Conservation (phyloP, 805 yeast species). For the Saccharomycopsis vini region DNA sequence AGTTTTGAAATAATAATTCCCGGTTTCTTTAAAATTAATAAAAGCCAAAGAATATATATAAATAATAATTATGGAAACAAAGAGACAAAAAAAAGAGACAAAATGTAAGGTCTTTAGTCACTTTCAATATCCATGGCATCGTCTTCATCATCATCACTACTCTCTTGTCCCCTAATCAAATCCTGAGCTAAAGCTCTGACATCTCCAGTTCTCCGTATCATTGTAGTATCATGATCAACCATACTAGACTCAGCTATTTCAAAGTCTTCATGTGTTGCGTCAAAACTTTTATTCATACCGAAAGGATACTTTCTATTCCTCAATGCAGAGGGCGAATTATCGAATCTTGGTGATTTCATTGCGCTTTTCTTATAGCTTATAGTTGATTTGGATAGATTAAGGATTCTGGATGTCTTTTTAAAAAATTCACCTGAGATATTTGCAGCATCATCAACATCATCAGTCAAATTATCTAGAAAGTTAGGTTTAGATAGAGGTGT, state of each 20-base stretch:
- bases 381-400: slow-evolving; percentile 25
- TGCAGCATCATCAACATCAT: slow-evolving; percentile 4
- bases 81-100: background rate
- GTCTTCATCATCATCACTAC: slow-evolving; percentile 34
- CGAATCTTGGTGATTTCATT: background rate
- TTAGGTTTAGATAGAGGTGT: slow-evolving; percentile 17
- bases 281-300: background rate
- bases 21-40: too few relatives aligned
- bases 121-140: slow-evolving; percentile 6
- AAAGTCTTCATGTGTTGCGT: background rate
- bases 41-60: too few relatives aligned
- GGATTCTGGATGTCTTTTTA: slow-evolving; percentile 22
- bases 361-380: slow-evolving; percentile 3
- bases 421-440: slow-evolving; percentile 23
- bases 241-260: background rate
- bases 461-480: slow-evolving; percentile 1
- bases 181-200: slow-evolving; percentile 29
- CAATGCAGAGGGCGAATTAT: background rate
- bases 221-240: background rate
- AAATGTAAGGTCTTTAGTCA: background rate
- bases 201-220: slow-evolving; percentile 6
- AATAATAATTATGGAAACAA: background rate
- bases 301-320: background rate
- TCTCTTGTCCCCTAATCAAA: slow-evolving; percentile 37
- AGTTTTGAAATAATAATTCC: too few relatives aligned